A percentile compares a stretch with the other conserved stretches of the same genome.
These are phyloP conservation scores for Chaetomium cochliodes DNA, from an alignment of 495 filamentous ascomycete species.

Conservation along the genomic window DNA sequence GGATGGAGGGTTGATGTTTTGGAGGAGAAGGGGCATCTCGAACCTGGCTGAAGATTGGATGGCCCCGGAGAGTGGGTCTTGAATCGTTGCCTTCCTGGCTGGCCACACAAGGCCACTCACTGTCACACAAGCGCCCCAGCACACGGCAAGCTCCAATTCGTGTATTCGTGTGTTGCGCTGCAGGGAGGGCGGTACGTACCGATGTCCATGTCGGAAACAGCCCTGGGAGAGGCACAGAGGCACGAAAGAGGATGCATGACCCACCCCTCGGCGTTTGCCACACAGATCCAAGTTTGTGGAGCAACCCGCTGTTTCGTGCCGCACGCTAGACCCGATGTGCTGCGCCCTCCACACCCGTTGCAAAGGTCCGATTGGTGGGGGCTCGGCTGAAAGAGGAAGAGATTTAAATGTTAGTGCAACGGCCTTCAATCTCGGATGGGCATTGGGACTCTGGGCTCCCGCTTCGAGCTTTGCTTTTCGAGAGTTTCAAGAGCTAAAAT, in stretches of 20 bases:
- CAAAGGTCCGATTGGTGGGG: constrained; percentile 17
- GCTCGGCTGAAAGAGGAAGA: constrained; percentile 15
- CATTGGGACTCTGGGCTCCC: background rate
- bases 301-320: constrained; percentile 10
- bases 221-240: no score
- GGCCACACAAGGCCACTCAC: constrained; percentile 2
- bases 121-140: background rate
- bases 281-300: constrained; percentile 5
- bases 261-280: constrained; percentile 7
- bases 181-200: constrained; percentile 1
- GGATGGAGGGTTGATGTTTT: constrained; percentile 27
- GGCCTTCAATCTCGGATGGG: background rate
- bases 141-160: background rate
- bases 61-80: constrained; percentile 32
- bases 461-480: background rate
- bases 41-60: constrained; percentile 35
- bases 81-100: constrained; percentile 28
- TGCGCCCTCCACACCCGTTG: constrained; percentile 1
- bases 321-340: constrained; percentile 13
- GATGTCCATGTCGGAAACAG: background rate
- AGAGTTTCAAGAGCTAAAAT: background rate
- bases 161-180: background rate
- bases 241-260: background rate
- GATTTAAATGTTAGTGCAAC: constrained; percentile 33
- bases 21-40: constrained; percentile 22